phyloP scores from a whole-genome alignment of 257 asterid genomes.

The Jacaranda copaia region DNA sequence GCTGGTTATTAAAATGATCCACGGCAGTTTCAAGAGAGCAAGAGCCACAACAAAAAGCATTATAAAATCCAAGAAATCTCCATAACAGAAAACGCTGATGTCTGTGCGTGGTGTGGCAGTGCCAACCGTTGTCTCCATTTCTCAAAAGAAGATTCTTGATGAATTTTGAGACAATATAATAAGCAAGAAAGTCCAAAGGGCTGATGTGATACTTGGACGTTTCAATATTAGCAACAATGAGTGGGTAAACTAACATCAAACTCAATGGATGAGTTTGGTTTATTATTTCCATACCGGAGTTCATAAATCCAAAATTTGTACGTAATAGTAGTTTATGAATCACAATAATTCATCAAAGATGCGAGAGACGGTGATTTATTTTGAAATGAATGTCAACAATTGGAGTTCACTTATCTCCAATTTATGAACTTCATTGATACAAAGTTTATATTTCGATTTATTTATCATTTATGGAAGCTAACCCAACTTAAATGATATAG shows the following conservation, averaged over 20 bases:
- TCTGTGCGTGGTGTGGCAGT: conserved; percentile 32
- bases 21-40: conserved; percentile 35
- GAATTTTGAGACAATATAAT: conserved; percentile 11
- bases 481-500: too few species aligned
- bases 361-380: too few species aligned
- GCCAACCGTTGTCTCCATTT: not conserved
- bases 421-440: too few species aligned
- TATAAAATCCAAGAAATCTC: conserved; percentile 20
- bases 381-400: too few species aligned
- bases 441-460: too few species aligned
- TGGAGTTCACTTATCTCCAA: too few species aligned
- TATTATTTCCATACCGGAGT: too few species aligned
- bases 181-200: conserved; percentile 42
- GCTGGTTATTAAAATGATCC: not conserved
- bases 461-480: too few species aligned
- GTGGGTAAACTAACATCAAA: conserved; percentile 43
- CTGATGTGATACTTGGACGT: conserved; percentile 6
- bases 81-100: conserved; percentile 34
- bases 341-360: too few species aligned
- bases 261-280: not conserved
- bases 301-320: too few species aligned
- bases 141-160: conserved; percentile 42
- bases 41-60: not conserved
- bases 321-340: too few species aligned
- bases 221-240: not conserved